Base-by-base conservation (phyloP, 2,329 filamentous ascomycete genomes). In the Cercospora sp. region DNA sequence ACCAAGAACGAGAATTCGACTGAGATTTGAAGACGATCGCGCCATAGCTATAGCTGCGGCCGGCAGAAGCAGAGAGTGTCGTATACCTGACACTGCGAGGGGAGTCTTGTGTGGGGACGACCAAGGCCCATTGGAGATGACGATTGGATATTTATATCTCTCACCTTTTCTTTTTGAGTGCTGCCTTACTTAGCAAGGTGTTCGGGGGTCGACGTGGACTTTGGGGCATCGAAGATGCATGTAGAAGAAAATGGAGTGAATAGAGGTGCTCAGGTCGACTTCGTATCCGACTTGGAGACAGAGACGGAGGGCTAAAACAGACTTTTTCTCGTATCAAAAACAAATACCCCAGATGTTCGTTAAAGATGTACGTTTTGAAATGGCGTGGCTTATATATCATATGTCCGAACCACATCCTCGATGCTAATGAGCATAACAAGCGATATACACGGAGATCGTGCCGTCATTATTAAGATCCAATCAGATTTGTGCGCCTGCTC, bases 1-100 rank as follows among this genome's bases (percentile, higher is more conserved):
- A 70, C 32, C 65, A 70, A 21, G 68, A 70, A 28, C 51, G 59
- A 60, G 59, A 64, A 43, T 30, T 40, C 30, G 63, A 34, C 21
- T 49, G 57, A 63, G 8, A 28, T n/a, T 21, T 28, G 32, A n/a
- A 21, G 16, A 24, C 16, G 16, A 37, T 28, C 10, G 49, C 7
- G n/a, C 45, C 12, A 26, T 28, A 26, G 24, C 12, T 16, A 30
- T 28, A n/a, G 5, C 21, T 2, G 26, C 24, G 24, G 30, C 49
- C 4, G 13, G 49, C 13, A 24, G 26, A n/a, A 28, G 16, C 24
- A 55, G 49, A 13, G 24, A 16, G 6, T 26, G 24, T 55, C 21
- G 30, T 26, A n/a, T 16, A 55, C 13, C 13, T 6, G 49, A 55
- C 24, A 5, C 49, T 28, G 24, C 13, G 16, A 55, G 49, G 24